Conservation (phyloP, 1,139 yeast species). For the Debaryomyces singareniensis region DNA sequence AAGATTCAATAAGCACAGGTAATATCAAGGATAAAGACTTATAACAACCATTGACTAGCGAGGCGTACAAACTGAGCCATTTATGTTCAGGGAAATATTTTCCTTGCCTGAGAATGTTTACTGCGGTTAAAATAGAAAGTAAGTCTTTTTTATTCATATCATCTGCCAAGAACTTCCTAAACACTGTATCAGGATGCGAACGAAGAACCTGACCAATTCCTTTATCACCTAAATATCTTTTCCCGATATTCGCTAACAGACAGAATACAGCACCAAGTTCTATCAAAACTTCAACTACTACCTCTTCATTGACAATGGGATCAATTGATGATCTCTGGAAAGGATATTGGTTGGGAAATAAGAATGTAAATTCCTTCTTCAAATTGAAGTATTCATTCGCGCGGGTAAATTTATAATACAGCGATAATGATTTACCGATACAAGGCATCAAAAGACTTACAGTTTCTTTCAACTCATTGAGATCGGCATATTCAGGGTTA, state of each 20-base stretch:
- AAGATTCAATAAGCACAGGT: constrained; percentile 46
- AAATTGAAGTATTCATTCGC: constrained; percentile 47
- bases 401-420: constrained; percentile 49
- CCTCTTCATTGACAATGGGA: constrained; percentile 66
- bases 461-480: constrained; percentile 30
- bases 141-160: constrained; percentile 38
- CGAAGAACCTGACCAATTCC: constrained; percentile 29
- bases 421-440: constrained; percentile 44
- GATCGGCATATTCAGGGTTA: constrained; percentile 13
- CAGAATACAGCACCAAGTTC: constrained; percentile 62
- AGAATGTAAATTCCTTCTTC: constrained; percentile 55
- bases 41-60: constrained; percentile 56
- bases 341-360: constrained; percentile 69
- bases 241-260: constrained; percentile 50
- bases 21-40: constrained; percentile 53
- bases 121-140: constrained; percentile 45
- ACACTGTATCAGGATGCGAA: constrained; percentile 24
- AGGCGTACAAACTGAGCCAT: constrained; percentile 64
- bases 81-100: constrained; percentile 59
- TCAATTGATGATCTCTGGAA: constrained; percentile 63
- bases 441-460: constrained; percentile 48
- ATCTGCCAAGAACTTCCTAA: constrained; percentile 26
- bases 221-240: constrained; percentile 38
- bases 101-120: constrained; percentile 52
- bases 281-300: constrained; percentile 64